A percentile compares a stretch with the other conserved stretches of the same genome.
These are phyloP conservation scores for Epichloe coenophiala DNA, from an alignment of 2,329 filamentous ascomycete genomes.

Conservation along the genomic window DNA sequence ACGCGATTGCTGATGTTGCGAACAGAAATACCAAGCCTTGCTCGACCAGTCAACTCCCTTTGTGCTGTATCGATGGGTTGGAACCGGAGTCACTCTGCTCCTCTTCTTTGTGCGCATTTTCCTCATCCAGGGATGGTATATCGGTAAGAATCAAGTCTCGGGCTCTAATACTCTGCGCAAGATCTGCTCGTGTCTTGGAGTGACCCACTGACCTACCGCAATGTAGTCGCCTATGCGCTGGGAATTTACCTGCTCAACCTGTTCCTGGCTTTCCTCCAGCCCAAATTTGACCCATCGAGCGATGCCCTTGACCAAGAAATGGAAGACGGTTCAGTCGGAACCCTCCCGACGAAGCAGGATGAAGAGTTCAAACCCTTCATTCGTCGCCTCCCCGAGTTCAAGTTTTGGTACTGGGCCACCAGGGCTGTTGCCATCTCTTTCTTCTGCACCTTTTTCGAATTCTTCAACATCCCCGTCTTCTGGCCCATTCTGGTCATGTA, in stretches of 20 bases:
- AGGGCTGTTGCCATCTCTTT: constrained; percentile 75
- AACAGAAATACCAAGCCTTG: constrained; percentile 81
- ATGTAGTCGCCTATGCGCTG: constrained; percentile 84
- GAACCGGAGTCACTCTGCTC: constrained; percentile 61
- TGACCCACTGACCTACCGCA: neutral
- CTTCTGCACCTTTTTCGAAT: constrained; percentile 77
- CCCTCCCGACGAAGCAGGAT: constrained; percentile 85
- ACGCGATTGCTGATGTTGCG: constrained; percentile 1
- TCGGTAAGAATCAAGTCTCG: constrained; percentile 45
- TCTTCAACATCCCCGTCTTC: constrained; percentile 97
- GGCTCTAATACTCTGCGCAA: neutral
- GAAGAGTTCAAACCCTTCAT: constrained; percentile 98
- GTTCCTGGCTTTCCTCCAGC: constrained; percentile 95
- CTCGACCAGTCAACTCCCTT: constrained; percentile 89
- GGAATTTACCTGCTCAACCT: constrained; percentile 98
- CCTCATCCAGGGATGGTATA: constrained; percentile 94
- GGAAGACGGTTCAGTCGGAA: constrained; percentile 75
- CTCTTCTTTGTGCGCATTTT: constrained; percentile 85
- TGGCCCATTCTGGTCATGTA: constrained; percentile 98
- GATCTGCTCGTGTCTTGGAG: neutral
- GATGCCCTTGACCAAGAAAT: constrained; percentile 85
- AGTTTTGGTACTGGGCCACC: constrained; percentile 97
- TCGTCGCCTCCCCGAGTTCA: constrained; percentile 91
- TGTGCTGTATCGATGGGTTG: constrained; percentile 78
- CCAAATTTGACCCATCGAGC: constrained; percentile 96